Conservation (phyloP, 768 basidiomycete species). For the Lenzites betulinus region DNA sequence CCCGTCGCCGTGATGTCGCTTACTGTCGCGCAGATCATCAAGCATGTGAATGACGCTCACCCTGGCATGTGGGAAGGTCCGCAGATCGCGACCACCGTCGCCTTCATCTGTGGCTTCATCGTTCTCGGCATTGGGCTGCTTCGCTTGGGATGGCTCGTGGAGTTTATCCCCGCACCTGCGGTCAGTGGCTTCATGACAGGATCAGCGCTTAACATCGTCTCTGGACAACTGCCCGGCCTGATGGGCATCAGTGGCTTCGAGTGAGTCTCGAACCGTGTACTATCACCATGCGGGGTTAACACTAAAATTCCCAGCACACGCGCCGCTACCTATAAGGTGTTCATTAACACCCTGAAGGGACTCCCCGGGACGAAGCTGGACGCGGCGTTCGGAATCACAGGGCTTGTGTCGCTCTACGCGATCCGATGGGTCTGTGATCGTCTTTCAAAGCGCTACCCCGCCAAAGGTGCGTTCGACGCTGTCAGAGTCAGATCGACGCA, state of each 20-base stretch:
- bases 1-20: slow-evolving; percentile 98
- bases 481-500: not conserved
- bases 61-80: slow-evolving; percentile 62
- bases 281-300: slow-evolving; percentile 7
- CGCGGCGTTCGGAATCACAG: slow-evolving; percentile 86
- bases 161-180: slow-evolving; percentile 86
- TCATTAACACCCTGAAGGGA: slow-evolving; percentile 89
- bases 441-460: slow-evolving; percentile 59
- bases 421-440: slow-evolving; percentile 62
- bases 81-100: slow-evolving; percentile 81
- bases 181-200: slow-evolving; percentile 95
- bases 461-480: slow-evolving; percentile 43
- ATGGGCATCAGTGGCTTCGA: slow-evolving; percentile 86
- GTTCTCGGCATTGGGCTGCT: slow-evolving; percentile 87
- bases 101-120: slow-evolving; percentile 88
- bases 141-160: slow-evolving; percentile 90
- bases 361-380: slow-evolving; percentile 69
- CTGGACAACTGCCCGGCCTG: slow-evolving; percentile 83
- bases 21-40: slow-evolving; percentile 78
- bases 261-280: slow-evolving; percentile 42
- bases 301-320: slow-evolving; percentile 60
- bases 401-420: slow-evolving; percentile 65
- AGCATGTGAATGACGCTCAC: slow-evolving; percentile 53
- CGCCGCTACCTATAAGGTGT: slow-evolving; percentile 77
- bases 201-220: slow-evolving; percentile 85